These are phyloP conservation scores for Candida ponderosae DNA, from an alignment of 805 yeast genomes.

Conservation along the genomic window DNA sequence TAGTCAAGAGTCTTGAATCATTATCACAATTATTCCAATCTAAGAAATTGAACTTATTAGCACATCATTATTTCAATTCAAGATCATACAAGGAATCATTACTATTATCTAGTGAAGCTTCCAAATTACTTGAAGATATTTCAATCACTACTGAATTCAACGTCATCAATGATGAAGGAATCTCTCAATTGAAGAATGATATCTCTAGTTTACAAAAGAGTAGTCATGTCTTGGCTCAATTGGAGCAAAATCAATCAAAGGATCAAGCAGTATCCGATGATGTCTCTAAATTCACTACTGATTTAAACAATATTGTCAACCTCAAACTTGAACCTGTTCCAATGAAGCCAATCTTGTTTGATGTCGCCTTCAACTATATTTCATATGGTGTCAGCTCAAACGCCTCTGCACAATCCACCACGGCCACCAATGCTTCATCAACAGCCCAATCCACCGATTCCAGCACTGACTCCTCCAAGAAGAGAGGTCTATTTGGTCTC, in stretches of 20 bases:
- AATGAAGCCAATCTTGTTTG: constrained; percentile 87
- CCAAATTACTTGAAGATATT: constrained; percentile 10
- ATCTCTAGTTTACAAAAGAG: constrained; percentile 16
- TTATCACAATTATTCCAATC: constrained; percentile 41
- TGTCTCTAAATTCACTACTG: constrained; percentile 14
- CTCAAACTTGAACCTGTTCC: constrained; percentile 44
- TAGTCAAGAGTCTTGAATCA: constrained; percentile 44
- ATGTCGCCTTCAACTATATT: constrained; percentile 80
- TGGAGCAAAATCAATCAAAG: constrained; percentile 23
- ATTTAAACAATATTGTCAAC: constrained; percentile 17
- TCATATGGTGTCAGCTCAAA: constrained; percentile 29
- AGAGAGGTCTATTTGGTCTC: constrained; percentile 66
- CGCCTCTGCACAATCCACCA: constrained; percentile 6
- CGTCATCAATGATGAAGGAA: constrained; percentile 30
- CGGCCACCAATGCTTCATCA: constrained; percentile 8
- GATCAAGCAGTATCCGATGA: constrained; percentile 19
- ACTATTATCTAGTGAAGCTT: constrained; percentile 30
- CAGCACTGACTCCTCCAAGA: constrained; percentile 23
- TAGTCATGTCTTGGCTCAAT: constrained; percentile 41
- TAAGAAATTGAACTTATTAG: constrained; percentile 34
- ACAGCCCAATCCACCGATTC: background rate
- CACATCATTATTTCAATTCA: constrained; percentile 33
- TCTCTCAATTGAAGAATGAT: constrained; percentile 16
- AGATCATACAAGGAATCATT: constrained; percentile 40
- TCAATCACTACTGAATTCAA: constrained; percentile 14